These are phyloP conservation scores for Uronychia setigera DNA, from an alignment of 73 alveolate species.

Conservation along the genomic window DNA sequence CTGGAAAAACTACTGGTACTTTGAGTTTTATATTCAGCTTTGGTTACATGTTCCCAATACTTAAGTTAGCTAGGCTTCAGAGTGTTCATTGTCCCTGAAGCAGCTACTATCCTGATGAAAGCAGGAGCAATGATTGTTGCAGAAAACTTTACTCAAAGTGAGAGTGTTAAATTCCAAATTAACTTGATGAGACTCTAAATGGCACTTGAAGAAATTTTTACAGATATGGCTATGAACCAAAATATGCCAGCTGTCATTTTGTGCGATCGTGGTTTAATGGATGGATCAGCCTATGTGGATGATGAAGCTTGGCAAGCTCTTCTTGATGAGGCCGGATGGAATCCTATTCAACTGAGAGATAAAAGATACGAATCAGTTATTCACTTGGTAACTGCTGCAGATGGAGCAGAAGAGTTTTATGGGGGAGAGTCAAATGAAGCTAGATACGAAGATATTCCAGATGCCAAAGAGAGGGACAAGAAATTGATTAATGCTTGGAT, in stretches of 20 bases:
- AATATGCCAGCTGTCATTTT: slow-evolving; percentile 62
- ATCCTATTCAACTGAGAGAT: slow-evolving; percentile 73
- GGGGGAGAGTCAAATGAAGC: slow-evolving; percentile 58
- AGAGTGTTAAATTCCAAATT: slow-evolving; percentile 68
- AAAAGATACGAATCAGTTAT: slow-evolving; percentile 80
- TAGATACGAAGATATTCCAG: slow-evolving; percentile 64
- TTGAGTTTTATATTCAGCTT: slow-evolving; percentile 18
- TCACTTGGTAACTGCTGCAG: slow-evolving; percentile 91
- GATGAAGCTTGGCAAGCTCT: slow-evolving; percentile 80
- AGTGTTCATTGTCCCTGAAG: slow-evolving; percentile 87
- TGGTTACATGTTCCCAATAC: slow-evolving; percentile 55
- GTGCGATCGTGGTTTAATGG: slow-evolving; percentile 87
- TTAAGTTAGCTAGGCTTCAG: slow-evolving; percentile 71
- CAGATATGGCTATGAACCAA: slow-evolving; percentile 64
- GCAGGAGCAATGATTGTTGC: slow-evolving; percentile 78
- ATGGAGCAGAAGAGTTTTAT: slow-evolving; percentile 83
- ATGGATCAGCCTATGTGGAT: slow-evolving; percentile 83
- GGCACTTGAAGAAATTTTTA: slow-evolving; percentile 75
- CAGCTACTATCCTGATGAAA: slow-evolving; percentile 76
- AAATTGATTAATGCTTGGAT: slow-evolving; percentile 67
- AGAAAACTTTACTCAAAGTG: slow-evolving; percentile 45
- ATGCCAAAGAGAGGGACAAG: slow-evolving; percentile 70
- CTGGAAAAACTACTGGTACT: slow-evolving; percentile 78
- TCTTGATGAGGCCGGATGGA: slow-evolving; percentile 76
- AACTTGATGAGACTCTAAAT: slow-evolving; percentile 72